phyloP scores from a whole-genome alignment of 495 filamentous ascomycete species.

The Endocarpon pusillum region DNA sequence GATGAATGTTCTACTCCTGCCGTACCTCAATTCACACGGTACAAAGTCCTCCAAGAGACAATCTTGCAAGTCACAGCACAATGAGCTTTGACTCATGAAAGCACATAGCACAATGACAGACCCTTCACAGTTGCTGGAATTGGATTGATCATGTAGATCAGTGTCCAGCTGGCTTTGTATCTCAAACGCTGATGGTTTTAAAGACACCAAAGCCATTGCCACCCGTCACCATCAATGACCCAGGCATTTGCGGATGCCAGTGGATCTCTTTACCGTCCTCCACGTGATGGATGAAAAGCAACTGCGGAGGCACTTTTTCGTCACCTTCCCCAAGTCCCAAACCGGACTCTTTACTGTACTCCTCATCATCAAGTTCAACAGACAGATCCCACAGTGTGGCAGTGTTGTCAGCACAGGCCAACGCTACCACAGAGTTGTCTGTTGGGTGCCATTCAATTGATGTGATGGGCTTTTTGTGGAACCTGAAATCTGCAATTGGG shows the following conservation, averaged over 20 bases:
- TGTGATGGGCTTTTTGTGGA: constrained; percentile 91
- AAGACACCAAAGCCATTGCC: constrained; percentile 66
- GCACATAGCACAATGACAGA: no score
- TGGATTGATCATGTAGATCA: no score
- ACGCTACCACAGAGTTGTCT: constrained; percentile 84
- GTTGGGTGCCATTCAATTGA: constrained; percentile 94
- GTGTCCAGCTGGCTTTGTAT: no score
- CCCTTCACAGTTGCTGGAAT: no score
- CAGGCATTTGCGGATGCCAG: constrained; percentile 94
- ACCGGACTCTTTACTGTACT: constrained; percentile 63
- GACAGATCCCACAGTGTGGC: constrained; percentile 93
- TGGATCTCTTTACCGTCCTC: constrained; percentile 86
- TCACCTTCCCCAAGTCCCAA: not conserved
- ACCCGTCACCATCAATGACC: constrained; percentile 78
- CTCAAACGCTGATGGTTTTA: constrained; percentile 48
- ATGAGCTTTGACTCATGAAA: no score
- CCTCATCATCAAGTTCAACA: constrained; percentile 92
- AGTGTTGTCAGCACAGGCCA: constrained; percentile 84
- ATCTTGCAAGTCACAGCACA: no score
- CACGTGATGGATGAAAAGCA: constrained; percentile 93
- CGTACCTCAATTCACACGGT: no score
- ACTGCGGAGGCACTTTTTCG: constrained; percentile 58
- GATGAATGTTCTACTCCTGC: no score
- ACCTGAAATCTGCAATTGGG: constrained; percentile 76
- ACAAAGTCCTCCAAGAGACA: no score